phyloP scores from a whole-genome alignment of 2,329 filamentous ascomycete genomes.

The Nemania sp. region DNA sequence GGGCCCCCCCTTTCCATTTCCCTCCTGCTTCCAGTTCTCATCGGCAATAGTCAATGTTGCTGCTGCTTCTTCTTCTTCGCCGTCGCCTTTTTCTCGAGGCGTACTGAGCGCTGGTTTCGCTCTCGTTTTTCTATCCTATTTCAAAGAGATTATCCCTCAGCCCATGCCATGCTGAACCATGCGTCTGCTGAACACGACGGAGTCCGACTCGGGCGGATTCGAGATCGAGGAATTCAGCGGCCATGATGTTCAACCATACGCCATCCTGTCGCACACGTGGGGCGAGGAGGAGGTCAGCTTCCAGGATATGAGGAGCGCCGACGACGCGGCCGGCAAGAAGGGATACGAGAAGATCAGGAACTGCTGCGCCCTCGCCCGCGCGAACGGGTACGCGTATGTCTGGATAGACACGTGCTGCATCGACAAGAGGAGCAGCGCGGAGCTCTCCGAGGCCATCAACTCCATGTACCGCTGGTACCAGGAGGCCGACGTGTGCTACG shows the following conservation, averaged over 20 bases:
- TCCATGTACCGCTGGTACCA: background rate
- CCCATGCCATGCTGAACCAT: background rate
- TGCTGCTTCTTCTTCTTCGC: too few species aligned
- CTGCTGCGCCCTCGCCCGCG: background rate
- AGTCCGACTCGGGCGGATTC: background rate
- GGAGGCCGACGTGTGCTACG: background rate
- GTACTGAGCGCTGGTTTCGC: too few species aligned
- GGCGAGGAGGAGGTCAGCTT: background rate
- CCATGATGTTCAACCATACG: background rate
- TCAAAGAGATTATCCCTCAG: too few species aligned
- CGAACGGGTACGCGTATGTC: background rate
- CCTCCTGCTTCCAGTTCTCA: too few species aligned
- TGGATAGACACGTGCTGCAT: constrained; percentile 4
- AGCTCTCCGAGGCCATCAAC: background rate
- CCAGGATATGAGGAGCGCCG: background rate
- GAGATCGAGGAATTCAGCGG: background rate
- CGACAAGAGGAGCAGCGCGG: background rate
- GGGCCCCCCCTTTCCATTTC: too few species aligned
- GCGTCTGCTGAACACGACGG: background rate
- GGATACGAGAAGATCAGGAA: background rate
- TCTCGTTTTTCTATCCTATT: too few species aligned
- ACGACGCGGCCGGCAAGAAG: background rate
- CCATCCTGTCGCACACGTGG: background rate
- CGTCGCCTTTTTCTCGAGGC: too few species aligned
- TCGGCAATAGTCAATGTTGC: too few species aligned